Conservation (phyloP, 2,329 filamentous ascomycete species). For the Calonectria montana region DNA sequence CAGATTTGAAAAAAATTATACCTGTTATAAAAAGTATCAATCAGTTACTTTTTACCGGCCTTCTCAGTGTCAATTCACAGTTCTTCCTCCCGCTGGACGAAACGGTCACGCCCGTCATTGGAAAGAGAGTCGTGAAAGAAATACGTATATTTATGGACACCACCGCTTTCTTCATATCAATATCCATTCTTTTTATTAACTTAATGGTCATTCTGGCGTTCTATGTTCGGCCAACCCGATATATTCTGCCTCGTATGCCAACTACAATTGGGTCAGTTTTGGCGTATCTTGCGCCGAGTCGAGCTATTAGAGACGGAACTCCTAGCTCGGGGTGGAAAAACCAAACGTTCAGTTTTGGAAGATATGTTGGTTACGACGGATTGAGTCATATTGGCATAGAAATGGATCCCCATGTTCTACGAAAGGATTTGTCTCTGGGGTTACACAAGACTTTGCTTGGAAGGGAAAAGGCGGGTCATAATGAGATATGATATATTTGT, state of each 20-base stretch:
- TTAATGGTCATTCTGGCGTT: background rate
- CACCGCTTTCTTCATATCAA: background rate
- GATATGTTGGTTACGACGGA: conserved; percentile 11
- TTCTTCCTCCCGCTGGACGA: background rate
- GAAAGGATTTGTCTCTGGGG: background rate
- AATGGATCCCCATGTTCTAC: background rate
- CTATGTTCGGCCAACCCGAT: background rate
- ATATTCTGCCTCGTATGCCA: conserved; percentile 1
- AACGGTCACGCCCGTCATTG: background rate
- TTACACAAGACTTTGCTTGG: background rate
- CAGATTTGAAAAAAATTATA: background rate
- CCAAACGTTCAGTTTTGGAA: conserved; percentile 14
- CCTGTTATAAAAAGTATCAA: background rate
- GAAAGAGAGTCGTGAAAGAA: background rate
- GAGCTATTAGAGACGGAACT: background rate
- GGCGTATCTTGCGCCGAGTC: conserved; percentile 12
- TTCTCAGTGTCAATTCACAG: background rate
- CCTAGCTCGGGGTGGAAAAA: background rate
- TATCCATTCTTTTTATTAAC: background rate
- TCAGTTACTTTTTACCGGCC: background rate
- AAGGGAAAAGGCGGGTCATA: background rate
- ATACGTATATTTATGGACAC: conserved; percentile 7
- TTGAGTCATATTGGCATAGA: conserved; percentile 11
- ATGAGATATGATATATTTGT: background rate
- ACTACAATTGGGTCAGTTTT: conserved; percentile 2